Evolutionary conservation across 805 yeast species (phyloP).

Genomic region (Candida sphagnicola): DNA sequence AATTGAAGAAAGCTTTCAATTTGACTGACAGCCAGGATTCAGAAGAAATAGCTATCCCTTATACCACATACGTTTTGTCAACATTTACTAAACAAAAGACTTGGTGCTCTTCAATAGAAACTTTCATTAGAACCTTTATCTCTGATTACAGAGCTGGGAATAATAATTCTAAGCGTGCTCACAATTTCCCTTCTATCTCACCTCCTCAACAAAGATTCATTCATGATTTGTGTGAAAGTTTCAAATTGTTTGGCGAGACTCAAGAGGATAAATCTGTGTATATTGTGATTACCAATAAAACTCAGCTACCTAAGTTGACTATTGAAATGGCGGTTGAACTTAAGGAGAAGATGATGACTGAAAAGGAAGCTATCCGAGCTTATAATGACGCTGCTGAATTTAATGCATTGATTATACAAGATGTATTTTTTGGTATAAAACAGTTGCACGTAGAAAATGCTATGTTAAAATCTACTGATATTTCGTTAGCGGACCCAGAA

Average conservation of each 20-base stretch:
- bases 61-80: conserved; percentile 43
- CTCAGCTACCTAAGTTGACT: conserved; percentile 40
- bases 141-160: conserved; percentile 22
- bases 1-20: conserved; percentile 60
- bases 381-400: conserved; percentile 25
- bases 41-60: conserved; percentile 20
- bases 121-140: conserved; percentile 46
- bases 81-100: conserved; percentile 51
- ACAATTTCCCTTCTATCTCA: conserved; percentile 74
- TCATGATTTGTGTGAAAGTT: conserved; percentile 62
- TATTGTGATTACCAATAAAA: conserved; percentile 37
- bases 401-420: conserved; percentile 55
- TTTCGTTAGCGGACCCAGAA: conserved; percentile 18
- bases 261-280: conserved; percentile 79
- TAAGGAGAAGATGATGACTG: conserved; percentile 18
- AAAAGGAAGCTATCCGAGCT: conserved; percentile 17
- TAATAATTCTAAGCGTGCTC: conserved; percentile 27
- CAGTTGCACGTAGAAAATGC: conserved; percentile 38
- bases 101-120: conserved; percentile 71
- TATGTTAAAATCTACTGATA: conserved; percentile 11
- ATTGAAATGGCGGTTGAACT: conserved; percentile 41
- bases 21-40: conserved; percentile 9
- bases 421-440: conserved; percentile 51
- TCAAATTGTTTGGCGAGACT: conserved; percentile 59
- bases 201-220: conserved; percentile 65